Base-by-base conservation (phyloP, 768 basidiomycete species). In the Mycena indigotica region DNA sequence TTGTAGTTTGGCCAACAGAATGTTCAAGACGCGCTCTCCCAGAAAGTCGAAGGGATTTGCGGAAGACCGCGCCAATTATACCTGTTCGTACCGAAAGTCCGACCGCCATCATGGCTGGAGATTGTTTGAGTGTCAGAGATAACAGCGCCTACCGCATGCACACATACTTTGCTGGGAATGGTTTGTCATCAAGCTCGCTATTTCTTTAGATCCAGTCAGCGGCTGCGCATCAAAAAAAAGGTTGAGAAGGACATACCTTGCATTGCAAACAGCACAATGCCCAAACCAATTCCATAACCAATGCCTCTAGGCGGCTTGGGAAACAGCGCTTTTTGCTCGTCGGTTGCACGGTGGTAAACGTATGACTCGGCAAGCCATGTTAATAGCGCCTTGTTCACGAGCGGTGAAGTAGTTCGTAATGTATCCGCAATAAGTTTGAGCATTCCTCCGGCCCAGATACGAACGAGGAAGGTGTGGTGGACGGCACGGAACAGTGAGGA, bases 41-140 rank as follows among this genome's bases (percentile, higher is more conserved):
- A 16, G 87, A 89, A 0, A 90, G 72, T 13, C 87, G 80, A 35
- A 90, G 72, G 1, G 86, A 84, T 67, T 91, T 91, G 21, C 86
- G 80, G 61, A 85, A 84, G 28, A 89, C 82, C 28, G 64, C 67
- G 2, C 78, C 80, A 32, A 79, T 77, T 25, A 79, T 56, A 30
- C 73, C 77, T 6, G 82, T 76, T 25, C 84, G 78, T 28, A 82
- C 68, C 8, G 73, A 72, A 25, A 83, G 66, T 5, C 84, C 84
- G 25, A 73, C 77, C 2, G 73, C 75, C 77, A 81, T 79, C 17
- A 78, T 71, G 23, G 67, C 76, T 83, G 26, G 2, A 46, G 29
- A n/a, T 6, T 6, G 29, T 8, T 57, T 53, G 39, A 55, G 50
- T 13, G 48, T 6, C 46, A 23, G 32, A 32, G 23, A 21, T 26